A percentile compares a stretch with the other conserved stretches of the same genome.
Evolutionary conservation across 2,329 filamentous ascomycete genomes (phyloP).

Genomic region (Diaporthe eres): DNA sequence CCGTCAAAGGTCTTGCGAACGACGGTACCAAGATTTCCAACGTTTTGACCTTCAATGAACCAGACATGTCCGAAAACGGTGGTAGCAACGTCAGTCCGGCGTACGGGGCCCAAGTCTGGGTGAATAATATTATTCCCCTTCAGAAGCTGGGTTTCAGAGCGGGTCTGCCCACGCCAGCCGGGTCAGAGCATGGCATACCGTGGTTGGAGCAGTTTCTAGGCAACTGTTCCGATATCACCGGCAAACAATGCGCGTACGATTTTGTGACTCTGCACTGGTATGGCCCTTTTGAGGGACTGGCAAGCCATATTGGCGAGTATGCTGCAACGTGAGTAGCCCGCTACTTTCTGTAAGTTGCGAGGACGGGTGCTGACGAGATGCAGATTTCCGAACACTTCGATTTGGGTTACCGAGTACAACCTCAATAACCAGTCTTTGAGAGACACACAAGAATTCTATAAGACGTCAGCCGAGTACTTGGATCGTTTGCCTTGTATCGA

Average conservation of each 20-base stretch:
- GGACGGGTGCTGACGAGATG: not conserved
- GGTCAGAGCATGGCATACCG: slow-evolving; percentile 68
- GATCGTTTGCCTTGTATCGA: slow-evolving; percentile 74
- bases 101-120: slow-evolving; percentile 78
- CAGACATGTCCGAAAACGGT: slow-evolving; percentile 72
- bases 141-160: slow-evolving; percentile 74
- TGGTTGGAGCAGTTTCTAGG: slow-evolving; percentile 79
- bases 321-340: slow-evolving; percentile 56
- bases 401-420: slow-evolving; percentile 88
- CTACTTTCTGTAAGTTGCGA: too few species aligned
- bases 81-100: slow-evolving; percentile 74
- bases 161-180: slow-evolving; percentile 80
- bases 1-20: slow-evolving; percentile 69
- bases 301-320: slow-evolving; percentile 75
- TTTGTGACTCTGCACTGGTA: slow-evolving; percentile 78
- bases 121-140: slow-evolving; percentile 79
- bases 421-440: slow-evolving; percentile 68
- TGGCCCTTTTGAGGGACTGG: slow-evolving; percentile 77
- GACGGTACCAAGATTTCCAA: slow-evolving; percentile 73
- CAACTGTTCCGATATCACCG: slow-evolving; percentile 74
- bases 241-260: slow-evolving; percentile 72
- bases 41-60: slow-evolving; percentile 85
- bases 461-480: slow-evolving; percentile 75
- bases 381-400: slow-evolving; percentile 71
- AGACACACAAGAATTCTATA: slow-evolving; percentile 76